Evolutionary conservation across 1,139 yeast genomes (phyloP), one percentile per base, ranked within the genome.

Genomic region (Komagataea norvegica): DNA sequence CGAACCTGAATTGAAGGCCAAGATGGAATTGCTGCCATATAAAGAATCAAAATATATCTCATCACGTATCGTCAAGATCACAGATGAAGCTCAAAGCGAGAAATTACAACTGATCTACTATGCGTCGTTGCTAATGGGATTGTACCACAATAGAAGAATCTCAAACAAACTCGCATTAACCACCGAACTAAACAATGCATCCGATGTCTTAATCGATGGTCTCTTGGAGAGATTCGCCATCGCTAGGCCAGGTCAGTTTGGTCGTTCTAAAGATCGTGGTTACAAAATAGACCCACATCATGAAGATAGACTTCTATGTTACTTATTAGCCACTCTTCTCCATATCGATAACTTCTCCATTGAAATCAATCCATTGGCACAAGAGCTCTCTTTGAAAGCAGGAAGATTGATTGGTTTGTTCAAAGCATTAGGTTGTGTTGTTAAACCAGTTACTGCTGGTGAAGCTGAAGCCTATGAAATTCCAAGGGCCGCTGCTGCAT

Each of bases 391-490:
- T 40, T 64, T 88, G 56, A 87, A 87, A 57, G 91, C 95, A 19
- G 72, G 88, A 6, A 79, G 77, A 56, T 64, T 88, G 41, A 74
- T 70, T 9, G 77, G 75, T 27, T 68, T 91, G 41, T 77, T 86
- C 61, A 79, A 77, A 58, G 83, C 89, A 9, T 64, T 91, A 49
- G 98, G 99, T 40, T 93, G 96, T 47, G 61, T 63, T 22, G 77
- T 86, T 36, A 85, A 84, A 61, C 72, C 77, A 35, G 80, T 88
- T 20, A 74, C 89, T n/a, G 79, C 73, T 18, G 74, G 82, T 7
- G 89, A 87, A 63, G 89, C 93, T 18, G 89, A 83, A 54, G 88
- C 87, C 3, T 74, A 83, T 46, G 89, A 87, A n/a, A 70, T 88
- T 45, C 75, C 86, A 37, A 79, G 75, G 60, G 64, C 75, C 32